Percentiles rank a stretch among this genome's conserved stretches.
Evolutionary conservation across 2,329 filamentous ascomycete species (phyloP).

Genomic region (Colletotrichum tofieldiae): DNA sequence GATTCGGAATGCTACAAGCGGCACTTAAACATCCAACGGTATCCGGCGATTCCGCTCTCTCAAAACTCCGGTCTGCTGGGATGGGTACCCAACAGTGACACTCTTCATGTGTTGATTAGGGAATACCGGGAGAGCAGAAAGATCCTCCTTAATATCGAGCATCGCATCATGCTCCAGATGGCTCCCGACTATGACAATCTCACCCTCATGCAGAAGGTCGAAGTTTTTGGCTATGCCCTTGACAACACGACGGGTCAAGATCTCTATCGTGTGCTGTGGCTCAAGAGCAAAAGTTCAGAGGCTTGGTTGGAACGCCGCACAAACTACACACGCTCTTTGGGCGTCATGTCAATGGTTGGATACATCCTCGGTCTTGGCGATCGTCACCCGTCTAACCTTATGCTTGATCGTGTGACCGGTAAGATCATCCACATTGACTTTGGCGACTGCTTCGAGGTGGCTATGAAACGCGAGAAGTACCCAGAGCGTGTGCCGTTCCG

Average conservation of each 20-base stretch:
- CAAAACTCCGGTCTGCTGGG: conserved; percentile 96
- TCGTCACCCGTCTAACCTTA: conserved; percentile 96
- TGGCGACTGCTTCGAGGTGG: conserved; percentile 98
- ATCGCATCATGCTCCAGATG: conserved; percentile 99
- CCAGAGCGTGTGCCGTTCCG: conserved; percentile 98
- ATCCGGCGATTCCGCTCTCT: conserved; percentile 96
- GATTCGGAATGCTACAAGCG: conserved; percentile 98
- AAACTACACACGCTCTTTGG: conserved; percentile 97
- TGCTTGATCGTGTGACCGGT: conserved; percentile 95
- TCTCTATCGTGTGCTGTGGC: conserved; percentile 96
- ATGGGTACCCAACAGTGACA: conserved; percentile 98
- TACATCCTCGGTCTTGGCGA: conserved; percentile 98
- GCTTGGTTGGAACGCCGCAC: conserved; percentile 97
- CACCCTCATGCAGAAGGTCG: conserved; percentile 99
- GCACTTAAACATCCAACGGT: conserved; percentile 95
- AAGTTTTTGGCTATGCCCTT: conserved; percentile 98
- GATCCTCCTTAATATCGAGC: conserved; percentile 98
- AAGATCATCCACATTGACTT: conserved; percentile 99
- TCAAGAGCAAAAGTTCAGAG: conserved; percentile 98
- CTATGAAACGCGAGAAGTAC: conserved; percentile 99
- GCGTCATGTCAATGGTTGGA: conserved; percentile 99
- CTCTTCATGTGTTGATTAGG: conserved; percentile 94
- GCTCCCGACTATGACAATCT: conserved; percentile 98
- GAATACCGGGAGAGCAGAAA: conserved; percentile 98
- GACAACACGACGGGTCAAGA: conserved; percentile 99